phyloP scores from a whole-genome alignment of 192 early-diverging fungal species.

The Kickxella alabastrina region DNA sequence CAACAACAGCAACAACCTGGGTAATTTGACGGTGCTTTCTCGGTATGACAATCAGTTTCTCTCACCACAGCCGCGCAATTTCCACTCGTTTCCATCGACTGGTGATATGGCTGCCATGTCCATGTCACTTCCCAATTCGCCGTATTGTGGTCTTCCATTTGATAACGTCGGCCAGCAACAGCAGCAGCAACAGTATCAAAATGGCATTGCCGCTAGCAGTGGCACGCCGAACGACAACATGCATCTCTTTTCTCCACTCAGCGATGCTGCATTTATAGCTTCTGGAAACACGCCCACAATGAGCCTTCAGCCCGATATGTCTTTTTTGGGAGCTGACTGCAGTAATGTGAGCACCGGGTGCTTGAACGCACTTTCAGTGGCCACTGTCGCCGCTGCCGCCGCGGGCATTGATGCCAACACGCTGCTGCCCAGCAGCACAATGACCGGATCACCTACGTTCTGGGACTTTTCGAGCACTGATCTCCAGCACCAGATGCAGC shows the following conservation, averaged over 20 bases:
- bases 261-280: constrained; percentile 23
- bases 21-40: not conserved
- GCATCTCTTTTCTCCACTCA: constrained; percentile 36
- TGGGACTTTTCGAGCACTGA: constrained; percentile 5
- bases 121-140: constrained; percentile 44
- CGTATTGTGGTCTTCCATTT: constrained; percentile 24
- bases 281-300: not conserved
- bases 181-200: constrained; percentile 12
- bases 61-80: constrained; percentile 28
- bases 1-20: constrained; percentile 6
- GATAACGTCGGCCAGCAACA: constrained; percentile 9
- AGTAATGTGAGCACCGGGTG: too few relatives aligned
- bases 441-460: not conserved
- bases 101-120: constrained; percentile 32
- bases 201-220: constrained; percentile 1
- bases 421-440: not conserved
- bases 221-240: constrained; percentile 21
- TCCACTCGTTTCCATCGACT: constrained; percentile 12
- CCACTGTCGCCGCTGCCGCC: constrained; percentile 1
- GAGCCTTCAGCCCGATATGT: constrained; percentile 6
- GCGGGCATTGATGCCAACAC: constrained; percentile 1
- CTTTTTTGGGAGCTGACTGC: too few relatives aligned
- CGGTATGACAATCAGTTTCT: constrained; percentile 10
- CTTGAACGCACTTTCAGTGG: too few relatives aligned
- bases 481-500: constrained; percentile 11